These are phyloP conservation scores for Hyaloperonospora brassicae DNA, from an alignment of 352 stramenopile genomes.

Conservation along the genomic window DNA sequence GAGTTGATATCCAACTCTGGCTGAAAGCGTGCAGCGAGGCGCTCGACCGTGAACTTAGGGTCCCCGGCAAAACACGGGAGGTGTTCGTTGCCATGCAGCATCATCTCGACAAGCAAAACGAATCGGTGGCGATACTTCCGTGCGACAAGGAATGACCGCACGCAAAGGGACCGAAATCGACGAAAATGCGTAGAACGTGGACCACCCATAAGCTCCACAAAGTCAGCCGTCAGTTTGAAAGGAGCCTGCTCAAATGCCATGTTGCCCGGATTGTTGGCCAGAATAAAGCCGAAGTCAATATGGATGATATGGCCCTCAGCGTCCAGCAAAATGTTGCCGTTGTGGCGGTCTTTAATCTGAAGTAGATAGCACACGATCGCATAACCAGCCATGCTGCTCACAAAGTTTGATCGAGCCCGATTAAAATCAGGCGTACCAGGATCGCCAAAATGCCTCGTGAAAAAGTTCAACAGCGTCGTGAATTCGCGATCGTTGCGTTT, in stretches of 20 bases:
- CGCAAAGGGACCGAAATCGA: constrained; percentile 94
- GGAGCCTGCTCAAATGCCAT: constrained; percentile 95
- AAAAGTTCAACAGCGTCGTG: neutral
- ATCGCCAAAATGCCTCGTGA: constrained; percentile 79
- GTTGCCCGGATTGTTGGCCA: constrained; percentile 91
- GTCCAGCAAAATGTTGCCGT: constrained; percentile 98
- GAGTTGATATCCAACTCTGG: constrained; percentile 68
- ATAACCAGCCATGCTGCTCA: constrained; percentile 92
- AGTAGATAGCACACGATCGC: constrained; percentile 97
- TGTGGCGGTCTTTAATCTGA: constrained; percentile 98
- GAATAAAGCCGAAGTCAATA: constrained; percentile 99
- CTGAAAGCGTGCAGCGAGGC: constrained; percentile 65
- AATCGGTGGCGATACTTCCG: constrained; percentile 92
- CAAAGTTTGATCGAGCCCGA: constrained; percentile 82
- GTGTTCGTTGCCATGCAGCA: constrained; percentile 83
- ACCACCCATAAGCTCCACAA: constrained; percentile 93
- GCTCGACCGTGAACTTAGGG: constrained; percentile 64
- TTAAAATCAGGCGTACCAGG: constrained; percentile 68
- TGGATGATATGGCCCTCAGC: constrained; percentile 94
- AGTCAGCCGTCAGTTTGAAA: constrained; percentile 96
- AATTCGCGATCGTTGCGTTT: neutral
- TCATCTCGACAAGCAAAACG: constrained; percentile 94
- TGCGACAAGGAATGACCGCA: constrained; percentile 91
- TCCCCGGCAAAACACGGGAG: constrained; percentile 83
- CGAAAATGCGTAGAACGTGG: constrained; percentile 87